Percentiles rank a stretch among this genome's conserved stretches.
Evolutionary conservation across 2,329 filamentous ascomycete species (phyloP).

Genomic region (Phaeomoniella chlamydospora): DNA sequence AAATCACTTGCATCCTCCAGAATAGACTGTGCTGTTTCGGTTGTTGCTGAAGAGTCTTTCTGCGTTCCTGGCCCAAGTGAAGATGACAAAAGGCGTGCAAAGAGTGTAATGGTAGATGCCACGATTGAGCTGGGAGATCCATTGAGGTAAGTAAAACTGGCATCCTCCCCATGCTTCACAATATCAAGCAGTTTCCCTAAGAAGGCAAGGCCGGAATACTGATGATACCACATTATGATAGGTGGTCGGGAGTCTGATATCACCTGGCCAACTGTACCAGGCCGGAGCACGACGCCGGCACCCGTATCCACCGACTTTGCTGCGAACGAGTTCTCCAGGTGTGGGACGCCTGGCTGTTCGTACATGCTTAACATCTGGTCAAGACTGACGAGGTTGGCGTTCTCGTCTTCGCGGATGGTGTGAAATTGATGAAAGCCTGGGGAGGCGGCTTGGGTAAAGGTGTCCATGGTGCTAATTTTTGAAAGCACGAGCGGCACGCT

Average conservation of each 20-base stretch:
- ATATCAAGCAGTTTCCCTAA: constrained; percentile 52
- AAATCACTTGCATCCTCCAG: constrained; percentile 35
- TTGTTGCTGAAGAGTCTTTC: constrained; percentile 18
- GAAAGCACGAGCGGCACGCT: constrained; percentile 41
- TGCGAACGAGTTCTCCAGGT: constrained; percentile 9
- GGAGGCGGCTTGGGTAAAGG: constrained; percentile 66
- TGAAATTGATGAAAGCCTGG: constrained; percentile 58
- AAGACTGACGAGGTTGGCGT: constrained; percentile 64
- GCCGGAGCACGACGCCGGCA: constrained; percentile 16
- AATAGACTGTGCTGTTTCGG: constrained; percentile 18
- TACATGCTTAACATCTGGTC: constrained; percentile 37
- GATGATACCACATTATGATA: constrained; percentile 58
- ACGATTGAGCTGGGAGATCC: constrained; percentile 46
- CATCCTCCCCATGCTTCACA: not conserved
- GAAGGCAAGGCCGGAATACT: constrained; percentile 67
- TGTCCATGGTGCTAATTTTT: constrained; percentile 54
- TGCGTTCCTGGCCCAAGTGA: not conserved
- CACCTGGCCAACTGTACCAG: constrained; percentile 37
- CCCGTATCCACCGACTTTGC: constrained; percentile 2
- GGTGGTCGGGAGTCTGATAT: constrained; percentile 64
- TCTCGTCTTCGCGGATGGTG: constrained; percentile 72
- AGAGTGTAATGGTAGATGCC: constrained; percentile 58
- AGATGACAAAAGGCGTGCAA: constrained; percentile 44
- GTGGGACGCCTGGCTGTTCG: constrained; percentile 6
- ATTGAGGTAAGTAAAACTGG: not conserved